Percentiles rank a stretch among this genome's conserved stretches.
Conservation (phyloP, 352 stramenopile genomes). For the Phytophthora niederhauseri region DNA sequence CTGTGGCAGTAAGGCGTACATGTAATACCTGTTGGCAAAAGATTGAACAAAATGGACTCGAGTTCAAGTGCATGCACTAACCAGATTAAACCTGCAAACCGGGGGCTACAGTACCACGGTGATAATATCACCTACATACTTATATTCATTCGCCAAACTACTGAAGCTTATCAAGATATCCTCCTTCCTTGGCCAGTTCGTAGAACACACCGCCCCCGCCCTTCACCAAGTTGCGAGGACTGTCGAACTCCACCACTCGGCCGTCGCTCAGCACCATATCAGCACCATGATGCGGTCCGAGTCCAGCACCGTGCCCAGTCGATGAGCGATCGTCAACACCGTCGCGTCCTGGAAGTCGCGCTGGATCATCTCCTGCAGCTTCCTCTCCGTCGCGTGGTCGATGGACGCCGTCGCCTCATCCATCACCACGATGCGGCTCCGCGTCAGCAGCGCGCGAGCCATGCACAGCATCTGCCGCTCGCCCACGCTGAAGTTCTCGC, state of each 20-base stretch:
- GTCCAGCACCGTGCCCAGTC: constrained; percentile 56
- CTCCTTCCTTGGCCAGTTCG: constrained; percentile 23
- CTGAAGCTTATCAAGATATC: background rate
- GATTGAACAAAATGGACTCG: no score
- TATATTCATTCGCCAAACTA: background rate
- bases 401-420: constrained; percentile 81
- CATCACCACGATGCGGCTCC: constrained; percentile 90
- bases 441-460: constrained; percentile 86
- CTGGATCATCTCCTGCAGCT: constrained; percentile 47
- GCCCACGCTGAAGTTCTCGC: constrained; percentile 52
- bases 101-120: no score
- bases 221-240: constrained; percentile 41
- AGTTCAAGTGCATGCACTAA: no score
- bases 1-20: no score
- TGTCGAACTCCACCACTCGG: constrained; percentile 83
- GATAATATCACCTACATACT: background rate
- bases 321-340: constrained; percentile 94
- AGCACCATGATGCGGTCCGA: no score
- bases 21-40: no score
- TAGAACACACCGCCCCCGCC: constrained; percentile 22
- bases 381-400: constrained; percentile 44
- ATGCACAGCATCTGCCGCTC: constrained; percentile 43
- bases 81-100: no score
- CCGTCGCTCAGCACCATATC: constrained; percentile 90
- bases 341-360: constrained; percentile 87